These are phyloP conservation scores for Penicillium griseofulvum DNA, from an alignment of 2,329 filamentous ascomycete genomes.

Conservation along the genomic window DNA sequence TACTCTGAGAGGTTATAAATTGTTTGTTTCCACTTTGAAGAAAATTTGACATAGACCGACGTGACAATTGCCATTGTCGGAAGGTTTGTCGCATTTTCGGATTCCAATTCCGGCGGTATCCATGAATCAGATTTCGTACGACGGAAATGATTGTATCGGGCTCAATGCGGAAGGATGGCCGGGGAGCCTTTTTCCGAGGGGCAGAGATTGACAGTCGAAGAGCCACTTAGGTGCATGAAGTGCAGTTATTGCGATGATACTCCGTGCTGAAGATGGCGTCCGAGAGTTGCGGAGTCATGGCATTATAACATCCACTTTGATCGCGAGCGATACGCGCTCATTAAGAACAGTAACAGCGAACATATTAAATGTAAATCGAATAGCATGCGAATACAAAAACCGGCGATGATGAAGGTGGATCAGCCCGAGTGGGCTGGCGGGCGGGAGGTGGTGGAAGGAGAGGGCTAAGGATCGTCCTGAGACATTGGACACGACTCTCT, in stretches of 20 bases:
- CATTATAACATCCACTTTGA: neutral
- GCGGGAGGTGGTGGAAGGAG: neutral
- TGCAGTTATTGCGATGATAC: neutral
- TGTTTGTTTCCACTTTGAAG: neutral
- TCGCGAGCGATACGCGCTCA: too few species aligned
- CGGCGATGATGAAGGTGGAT: neutral
- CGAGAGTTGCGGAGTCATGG: neutral
- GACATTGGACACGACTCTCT: neutral
- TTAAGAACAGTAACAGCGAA: neutral
- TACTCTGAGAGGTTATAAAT: neutral
- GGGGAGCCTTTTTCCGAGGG: neutral
- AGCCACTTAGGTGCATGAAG: neutral
- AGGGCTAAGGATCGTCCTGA: neutral
- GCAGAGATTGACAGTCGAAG: conserved; percentile 1
- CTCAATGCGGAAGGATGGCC: neutral
- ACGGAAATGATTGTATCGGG: neutral
- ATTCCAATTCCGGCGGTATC: neutral
- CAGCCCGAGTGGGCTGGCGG: neutral
- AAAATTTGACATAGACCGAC: neutral
- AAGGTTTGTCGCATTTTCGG: neutral
- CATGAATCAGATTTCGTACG: neutral
- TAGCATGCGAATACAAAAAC: neutral
- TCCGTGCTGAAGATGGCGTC: neutral
- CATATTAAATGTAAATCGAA: neutral
- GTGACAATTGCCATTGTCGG: neutral